Evolutionary conservation across 2,329 filamentous ascomycete species (phyloP).

Genomic region (Penicillium frequentans): DNA sequence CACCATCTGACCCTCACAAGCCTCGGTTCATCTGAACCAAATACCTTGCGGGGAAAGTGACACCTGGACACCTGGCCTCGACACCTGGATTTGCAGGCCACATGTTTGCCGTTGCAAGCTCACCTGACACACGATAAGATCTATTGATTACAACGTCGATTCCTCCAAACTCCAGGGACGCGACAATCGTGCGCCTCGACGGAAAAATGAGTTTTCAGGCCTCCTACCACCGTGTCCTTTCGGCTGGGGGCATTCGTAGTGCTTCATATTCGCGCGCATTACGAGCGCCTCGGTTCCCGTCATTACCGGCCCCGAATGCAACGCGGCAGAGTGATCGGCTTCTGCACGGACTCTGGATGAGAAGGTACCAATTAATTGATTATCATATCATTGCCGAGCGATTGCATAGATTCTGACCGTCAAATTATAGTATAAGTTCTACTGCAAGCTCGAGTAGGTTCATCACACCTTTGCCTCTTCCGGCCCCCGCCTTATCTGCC

Average conservation of each 20-base stretch:
- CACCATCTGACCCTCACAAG: conserved; percentile 7
- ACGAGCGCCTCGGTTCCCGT: not conserved
- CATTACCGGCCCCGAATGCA: conserved; percentile 10
- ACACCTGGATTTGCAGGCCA: not conserved
- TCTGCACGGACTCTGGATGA: conserved; percentile 4
- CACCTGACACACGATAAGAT: not conserved
- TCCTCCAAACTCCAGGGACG: not conserved
- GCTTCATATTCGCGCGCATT: not conserved
- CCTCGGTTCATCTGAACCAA: conserved; percentile 17
- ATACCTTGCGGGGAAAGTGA: not conserved
- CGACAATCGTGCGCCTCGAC: not conserved
- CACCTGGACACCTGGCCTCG: not conserved
- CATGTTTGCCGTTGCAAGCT: not conserved
- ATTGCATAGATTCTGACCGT: not conserved
- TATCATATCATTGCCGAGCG: not conserved
- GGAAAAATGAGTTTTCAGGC: not conserved
- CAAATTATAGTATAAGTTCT: conserved; percentile 3
- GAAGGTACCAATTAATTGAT: conserved; percentile 3
- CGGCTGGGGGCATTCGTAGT: not conserved
- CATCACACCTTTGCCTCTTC: conserved; percentile 2
- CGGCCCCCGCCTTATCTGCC: conserved; percentile 13
- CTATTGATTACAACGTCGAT: not conserved
- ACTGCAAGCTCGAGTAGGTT: conserved; percentile 13
- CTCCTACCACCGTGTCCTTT: not conserved
- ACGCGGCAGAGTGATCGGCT: conserved; percentile 3